Evolutionary conservation across 352 stramenopile species (phyloP).

Genomic region (Phytophthora boehmeriae): DNA sequence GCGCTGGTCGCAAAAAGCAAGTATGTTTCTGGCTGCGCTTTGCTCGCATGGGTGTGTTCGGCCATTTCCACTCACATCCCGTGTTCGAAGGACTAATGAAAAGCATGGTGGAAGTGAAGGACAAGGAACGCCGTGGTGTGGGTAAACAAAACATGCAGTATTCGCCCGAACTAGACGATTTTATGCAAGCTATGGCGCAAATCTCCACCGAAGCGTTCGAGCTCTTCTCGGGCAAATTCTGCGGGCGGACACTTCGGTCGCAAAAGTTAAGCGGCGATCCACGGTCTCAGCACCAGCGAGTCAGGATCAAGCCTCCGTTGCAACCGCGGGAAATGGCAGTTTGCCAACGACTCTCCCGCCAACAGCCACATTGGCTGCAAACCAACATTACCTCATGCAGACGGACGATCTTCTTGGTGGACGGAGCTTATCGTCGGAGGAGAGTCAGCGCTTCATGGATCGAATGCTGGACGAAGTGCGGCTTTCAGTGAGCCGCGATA

Average conservation of each 20-base stretch:
- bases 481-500: constrained; percentile 52
- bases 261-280: constrained; percentile 74
- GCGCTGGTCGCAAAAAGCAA: constrained; percentile 40
- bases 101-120: constrained; percentile 85
- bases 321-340: constrained; percentile 15
- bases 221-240: constrained; percentile 77
- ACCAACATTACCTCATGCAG: constrained; percentile 50
- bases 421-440: constrained; percentile 55
- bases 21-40: constrained; percentile 75
- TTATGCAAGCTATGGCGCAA: constrained; percentile 66
- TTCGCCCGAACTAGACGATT: constrained; percentile 67
- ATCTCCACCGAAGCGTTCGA: constrained; percentile 80
- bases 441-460: constrained; percentile 83
- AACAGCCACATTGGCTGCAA: constrained; percentile 12
- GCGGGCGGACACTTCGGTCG: constrained; percentile 70
- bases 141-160: constrained; percentile 90
- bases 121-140: constrained; percentile 79
- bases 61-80: constrained; percentile 66
- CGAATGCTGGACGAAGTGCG: constrained; percentile 78
- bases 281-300: neutral
- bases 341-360: constrained; percentile 11
- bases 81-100: constrained; percentile 81
- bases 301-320: constrained; percentile 6
- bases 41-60: constrained; percentile 75
- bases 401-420: constrained; percentile 54